These are phyloP conservation scores for Debaryomycetaceae sp. DNA, from an alignment of 1,139 yeast species.

Conservation along the genomic window DNA sequence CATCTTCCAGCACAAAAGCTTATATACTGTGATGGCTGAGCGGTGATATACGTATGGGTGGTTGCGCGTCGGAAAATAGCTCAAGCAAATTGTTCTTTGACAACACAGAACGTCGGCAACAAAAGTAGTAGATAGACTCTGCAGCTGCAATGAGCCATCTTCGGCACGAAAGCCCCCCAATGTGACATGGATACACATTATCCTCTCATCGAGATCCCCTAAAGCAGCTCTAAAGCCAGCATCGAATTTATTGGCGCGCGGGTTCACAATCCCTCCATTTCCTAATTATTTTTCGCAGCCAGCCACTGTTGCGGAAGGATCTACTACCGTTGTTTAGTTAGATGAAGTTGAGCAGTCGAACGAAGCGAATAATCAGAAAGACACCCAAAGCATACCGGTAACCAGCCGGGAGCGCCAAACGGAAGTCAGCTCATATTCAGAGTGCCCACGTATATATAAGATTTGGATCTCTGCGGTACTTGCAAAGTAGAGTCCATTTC, in stretches of 20 bases:
- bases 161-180: no score
- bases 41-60: no score
- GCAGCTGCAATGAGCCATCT: no score
- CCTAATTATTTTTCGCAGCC: constrained; percentile 15
- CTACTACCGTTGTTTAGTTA: not conserved
- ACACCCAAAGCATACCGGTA: not conserved
- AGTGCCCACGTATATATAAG: not conserved
- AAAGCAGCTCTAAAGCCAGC: not conserved
- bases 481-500: not conserved
- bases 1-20: no score
- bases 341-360: not conserved
- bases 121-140: no score
- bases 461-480: not conserved
- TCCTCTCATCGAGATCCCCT: not conserved
- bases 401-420: not conserved
- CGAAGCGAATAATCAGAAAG: not conserved
- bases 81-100: no score
- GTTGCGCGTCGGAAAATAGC: no score
- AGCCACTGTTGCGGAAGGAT: constrained; percentile 8
- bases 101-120: no score
- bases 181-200: no score
- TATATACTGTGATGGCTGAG: no score
- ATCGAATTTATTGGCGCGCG: not conserved
- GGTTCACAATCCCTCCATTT: not conserved
- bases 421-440: not conserved